Evolutionary conservation across 2,329 filamentous ascomycete species (phyloP), one percentile per base, ranked within the genome.

Genomic region (Fusarium acutatum): DNA sequence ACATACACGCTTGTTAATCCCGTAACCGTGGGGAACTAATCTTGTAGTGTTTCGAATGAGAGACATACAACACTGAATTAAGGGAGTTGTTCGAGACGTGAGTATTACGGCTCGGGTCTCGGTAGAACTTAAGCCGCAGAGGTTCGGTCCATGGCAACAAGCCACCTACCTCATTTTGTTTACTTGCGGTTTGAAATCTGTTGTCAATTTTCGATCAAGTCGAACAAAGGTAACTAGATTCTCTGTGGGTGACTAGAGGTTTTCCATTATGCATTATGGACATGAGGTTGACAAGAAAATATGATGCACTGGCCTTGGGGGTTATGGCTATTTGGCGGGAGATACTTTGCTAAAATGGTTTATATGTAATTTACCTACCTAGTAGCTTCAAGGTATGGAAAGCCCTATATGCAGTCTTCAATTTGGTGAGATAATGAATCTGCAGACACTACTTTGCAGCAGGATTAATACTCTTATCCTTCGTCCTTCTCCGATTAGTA

Each of bases 1-100:
- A 50, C 52, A 40, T 44, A 43, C 24, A 50, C 61, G 17, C 71
- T 71, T 71, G 60, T 52, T 43, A 61, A 75, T 72, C 66, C 75
- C 60, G 37, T 64, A 47, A 47, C 28, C 44, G 56, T 58, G 49
- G 56, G 32, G 65, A 64, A 26, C 30, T 69, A 64, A 64, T 72
- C 34, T 73, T 49, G 43, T 34, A 44, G 40, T 56, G 63, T 54
- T 71, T 47, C 46, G 40, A 49, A 64, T 49, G 37, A 60, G 54
- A 71, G 57, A 69, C 73, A 59, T 34, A 30, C 34, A 37, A 56
- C 9, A 47, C 50, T 60, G 18, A 56, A 60, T 28, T n/a, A 59
- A 54, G 50, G 43, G 67, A 69, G 52, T 43, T 44, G 9, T 34
- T 49, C 34, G 59, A 62, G 52, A 50, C 43, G 30, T 43, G 30